Percentiles rank a stretch among this genome's conserved stretches.
These are phyloP conservation scores for Actinidia arguta DNA, from an alignment of 179 eudicot species.

Conservation along the genomic window DNA sequence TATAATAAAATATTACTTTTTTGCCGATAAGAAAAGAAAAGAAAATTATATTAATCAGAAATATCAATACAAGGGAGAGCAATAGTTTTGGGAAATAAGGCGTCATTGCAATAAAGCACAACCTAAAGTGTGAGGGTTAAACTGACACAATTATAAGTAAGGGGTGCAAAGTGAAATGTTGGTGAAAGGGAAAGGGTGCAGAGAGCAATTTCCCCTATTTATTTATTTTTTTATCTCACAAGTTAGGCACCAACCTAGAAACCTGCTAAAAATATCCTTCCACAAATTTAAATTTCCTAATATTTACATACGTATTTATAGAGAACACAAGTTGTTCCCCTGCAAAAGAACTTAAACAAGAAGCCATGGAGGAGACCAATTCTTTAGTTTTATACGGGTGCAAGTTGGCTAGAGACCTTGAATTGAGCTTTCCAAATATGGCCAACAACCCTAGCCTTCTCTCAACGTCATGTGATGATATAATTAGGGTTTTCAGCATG, in stretches of 20 bases:
- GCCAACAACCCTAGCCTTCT: slow-evolving; percentile 32
- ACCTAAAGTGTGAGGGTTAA: no score
- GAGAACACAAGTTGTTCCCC: neutral
- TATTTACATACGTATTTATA: neutral
- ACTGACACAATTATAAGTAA: no score
- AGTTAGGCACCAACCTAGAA: slow-evolving; percentile 9
- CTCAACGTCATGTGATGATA: slow-evolving; percentile 35
- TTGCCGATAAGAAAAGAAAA: no score
- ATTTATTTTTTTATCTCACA: neutral
- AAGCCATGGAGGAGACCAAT: slow-evolving; percentile 30
- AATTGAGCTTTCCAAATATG: slow-evolving; percentile 34
- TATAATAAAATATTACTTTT: no score
- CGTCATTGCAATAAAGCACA: no score
- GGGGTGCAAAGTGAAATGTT: no score
- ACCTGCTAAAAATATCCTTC: neutral
- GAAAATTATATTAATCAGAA: no score
- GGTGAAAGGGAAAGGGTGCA: no score
- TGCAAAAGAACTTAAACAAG: neutral
- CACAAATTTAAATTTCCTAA: neutral
- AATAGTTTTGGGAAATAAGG: no score
- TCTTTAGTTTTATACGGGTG: slow-evolving; percentile 41
- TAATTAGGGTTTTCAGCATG: slow-evolving; percentile 28
- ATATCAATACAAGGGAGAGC: no score
- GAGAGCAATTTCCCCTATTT: neutral
- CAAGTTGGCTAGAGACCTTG: slow-evolving; percentile 45